A percentile compares a stretch with the other conserved stretches of the same genome.
Evolutionary conservation across 306 rosid species (phyloP).

Genomic region (Crotalaria pallida): DNA sequence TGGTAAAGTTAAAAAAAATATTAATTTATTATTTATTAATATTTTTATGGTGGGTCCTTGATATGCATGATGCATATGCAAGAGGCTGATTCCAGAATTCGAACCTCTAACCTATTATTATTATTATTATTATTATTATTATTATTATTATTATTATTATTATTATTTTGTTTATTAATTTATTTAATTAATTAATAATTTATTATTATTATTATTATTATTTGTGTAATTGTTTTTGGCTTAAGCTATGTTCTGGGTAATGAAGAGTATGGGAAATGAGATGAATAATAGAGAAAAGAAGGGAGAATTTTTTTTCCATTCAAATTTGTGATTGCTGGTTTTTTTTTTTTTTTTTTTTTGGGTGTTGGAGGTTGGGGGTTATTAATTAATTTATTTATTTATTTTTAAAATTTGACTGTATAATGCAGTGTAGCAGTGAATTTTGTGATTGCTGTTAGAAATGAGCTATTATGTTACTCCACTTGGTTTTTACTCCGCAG

Average conservation of each 20-base stretch:
- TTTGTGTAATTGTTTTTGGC: not conserved
- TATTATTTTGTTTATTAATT: too few relatives aligned
- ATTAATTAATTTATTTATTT: too few relatives aligned
- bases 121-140: not conserved
- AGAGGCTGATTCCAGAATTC: too few relatives aligned
- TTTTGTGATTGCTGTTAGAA: conserved; percentile 2
- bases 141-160: not conserved
- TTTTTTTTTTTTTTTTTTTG: not conserved
- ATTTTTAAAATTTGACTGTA: too few relatives aligned
- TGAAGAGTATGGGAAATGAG: conserved; percentile 6
- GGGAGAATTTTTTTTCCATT: not conserved
- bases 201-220: not conserved
- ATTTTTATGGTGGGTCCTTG: too few relatives aligned
- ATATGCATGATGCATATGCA: too few relatives aligned
- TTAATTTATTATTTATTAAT: not conserved
- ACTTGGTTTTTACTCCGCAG: not conserved
- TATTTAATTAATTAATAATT: too few relatives aligned
- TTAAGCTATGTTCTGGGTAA: not conserved
- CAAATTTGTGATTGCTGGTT: not conserved
- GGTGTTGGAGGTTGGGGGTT: too few relatives aligned
- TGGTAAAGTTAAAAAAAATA: too few relatives aligned
- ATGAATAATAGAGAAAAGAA: not conserved
- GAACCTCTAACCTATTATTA: not conserved
- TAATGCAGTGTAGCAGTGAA: not conserved
- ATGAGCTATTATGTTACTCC: too few relatives aligned